Conservation (phyloP, 2,329 filamentous ascomycete species). For the Cercospora berteroae region DNA sequence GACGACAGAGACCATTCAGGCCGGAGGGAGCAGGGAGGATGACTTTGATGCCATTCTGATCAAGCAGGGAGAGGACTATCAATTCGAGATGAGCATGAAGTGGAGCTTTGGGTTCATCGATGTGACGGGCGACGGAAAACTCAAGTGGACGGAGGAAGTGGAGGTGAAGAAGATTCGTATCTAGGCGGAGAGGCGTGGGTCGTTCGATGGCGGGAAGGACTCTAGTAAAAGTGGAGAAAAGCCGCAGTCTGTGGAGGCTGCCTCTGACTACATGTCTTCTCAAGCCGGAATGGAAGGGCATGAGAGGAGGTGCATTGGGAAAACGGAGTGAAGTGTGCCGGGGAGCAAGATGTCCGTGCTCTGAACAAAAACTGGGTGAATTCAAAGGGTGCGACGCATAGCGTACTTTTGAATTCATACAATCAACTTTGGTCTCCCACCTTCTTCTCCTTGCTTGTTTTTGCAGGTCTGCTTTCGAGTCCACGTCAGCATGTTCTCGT, state of each 20-base stretch:
- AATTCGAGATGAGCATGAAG: not conserved
- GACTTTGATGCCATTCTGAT: not conserved
- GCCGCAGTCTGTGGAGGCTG: not conserved
- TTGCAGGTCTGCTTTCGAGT: too few relatives aligned
- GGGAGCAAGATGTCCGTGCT: not conserved
- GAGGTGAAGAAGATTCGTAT: not conserved
- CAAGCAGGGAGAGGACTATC: not conserved
- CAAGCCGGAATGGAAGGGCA: too few relatives aligned
- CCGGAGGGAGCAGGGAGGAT: not conserved
- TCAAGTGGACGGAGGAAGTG: not conserved
- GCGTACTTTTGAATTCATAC: too few relatives aligned
- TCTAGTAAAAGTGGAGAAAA: not conserved
- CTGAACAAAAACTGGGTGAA: too few relatives aligned
- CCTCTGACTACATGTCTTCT: not conserved
- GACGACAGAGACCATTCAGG: not conserved
- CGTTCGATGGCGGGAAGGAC: not conserved
- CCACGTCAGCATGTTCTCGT: too few relatives aligned
- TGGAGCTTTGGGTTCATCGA: not conserved
- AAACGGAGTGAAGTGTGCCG: not conserved
- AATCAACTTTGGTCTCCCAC: too few relatives aligned
- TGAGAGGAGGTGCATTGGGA: not conserved
- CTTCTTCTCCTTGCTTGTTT: too few relatives aligned
- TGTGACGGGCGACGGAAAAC: not conserved
- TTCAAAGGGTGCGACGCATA: too few relatives aligned
- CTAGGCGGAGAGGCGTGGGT: not conserved